A percentile compares a stretch with the other conserved stretches of the same genome.
phyloP scores from a whole-genome alignment of 768 basidiomycete genomes.

The Mycena venus region DNA sequence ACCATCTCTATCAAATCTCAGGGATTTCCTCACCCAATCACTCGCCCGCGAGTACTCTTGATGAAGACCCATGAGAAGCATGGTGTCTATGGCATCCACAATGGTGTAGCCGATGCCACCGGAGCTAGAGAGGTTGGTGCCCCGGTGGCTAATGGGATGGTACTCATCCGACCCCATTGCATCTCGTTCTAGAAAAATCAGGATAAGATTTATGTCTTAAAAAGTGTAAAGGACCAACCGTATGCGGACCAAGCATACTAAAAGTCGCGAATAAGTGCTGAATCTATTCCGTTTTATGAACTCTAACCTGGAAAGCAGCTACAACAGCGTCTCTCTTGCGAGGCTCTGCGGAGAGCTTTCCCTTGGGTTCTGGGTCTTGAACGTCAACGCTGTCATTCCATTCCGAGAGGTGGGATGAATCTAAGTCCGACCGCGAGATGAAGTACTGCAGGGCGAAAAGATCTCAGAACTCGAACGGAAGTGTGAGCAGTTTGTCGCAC shows the following conservation, averaged over 20 bases:
- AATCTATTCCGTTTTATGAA: neutral
- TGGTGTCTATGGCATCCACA: slow-evolving; percentile 78
- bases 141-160: slow-evolving; percentile 72
- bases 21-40: slow-evolving; percentile 66
- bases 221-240: slow-evolving; percentile 54
- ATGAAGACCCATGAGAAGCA: slow-evolving; percentile 74
- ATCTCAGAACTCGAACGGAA: neutral
- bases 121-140: slow-evolving; percentile 70
- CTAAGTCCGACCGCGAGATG: neutral
- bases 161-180: slow-evolving; percentile 85
- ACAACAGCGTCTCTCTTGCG: slow-evolving; percentile 67
- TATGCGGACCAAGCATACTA: slow-evolving; percentile 81
- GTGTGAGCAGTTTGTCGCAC: neutral
- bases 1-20: slow-evolving; percentile 74
- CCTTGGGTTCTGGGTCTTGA: neutral
- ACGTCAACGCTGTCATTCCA: neutral
- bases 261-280: neutral
- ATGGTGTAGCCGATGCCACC: slow-evolving; percentile 82
- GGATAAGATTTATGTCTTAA: neutral
- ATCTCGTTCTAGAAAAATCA: slow-evolving; percentile 63
- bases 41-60: slow-evolving; percentile 75
- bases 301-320: slow-evolving; percentile 69
- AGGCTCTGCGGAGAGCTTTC: slow-evolving; percentile 52
- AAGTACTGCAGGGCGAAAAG: slow-evolving; percentile 11
- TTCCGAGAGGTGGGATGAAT: neutral